Evolutionary conservation across 176 grass and related monocot genomes (phyloP), one percentile per base, ranked within the genome.

Genomic region (Neostapfia colusana): DNA sequence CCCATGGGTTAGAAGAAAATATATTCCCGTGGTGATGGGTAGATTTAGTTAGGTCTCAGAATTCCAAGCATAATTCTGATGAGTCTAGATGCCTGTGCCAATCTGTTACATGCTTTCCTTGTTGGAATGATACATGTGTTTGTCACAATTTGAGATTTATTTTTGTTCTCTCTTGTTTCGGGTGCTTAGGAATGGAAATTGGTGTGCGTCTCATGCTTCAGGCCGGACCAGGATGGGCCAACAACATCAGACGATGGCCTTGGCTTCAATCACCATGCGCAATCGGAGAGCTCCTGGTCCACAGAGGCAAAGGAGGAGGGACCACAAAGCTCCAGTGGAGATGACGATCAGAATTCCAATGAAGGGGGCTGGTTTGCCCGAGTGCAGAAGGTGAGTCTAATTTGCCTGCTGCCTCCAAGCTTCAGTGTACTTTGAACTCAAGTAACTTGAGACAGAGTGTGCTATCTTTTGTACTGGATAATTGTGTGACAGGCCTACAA

Each of bases 161-260:
- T 69, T 40, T 20, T 12, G 27, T 25, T 67, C 2, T 65, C 18
- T 28, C 2, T 79, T 80, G 36, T 71, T 84, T 53, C 42, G 71
- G 50, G 12, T 13, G 14, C 64, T 36, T 48, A 97, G 93, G 89
- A 53, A 72, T 71, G 85, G 74, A 85, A 74, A 43, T 76, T 75
- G 44, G 65, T 79, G 31, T 83, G 48, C 48, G 42, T 71, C 10
- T 89, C 81, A 0, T 87, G 88, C 83, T 97, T 93, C 63, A 90
- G 83, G 69, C 76, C 86, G 34, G 82, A 82, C 12, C 83, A 87
- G 51, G 90, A 89, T 63, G 90, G 62, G 28, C 71, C 74, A 42
- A 26, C 79, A 13, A 80, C 63, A 42, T 73, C 81, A 31, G 74
- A 65, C 11, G 79, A 84, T 63, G 66, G 51, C 4, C 2, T n/a